A percentile compares a stretch with the other conserved stretches of the same genome.
Evolutionary conservation across 2,329 filamentous ascomycete species (phyloP).

Genomic region (Neoarthrinium moseri): DNA sequence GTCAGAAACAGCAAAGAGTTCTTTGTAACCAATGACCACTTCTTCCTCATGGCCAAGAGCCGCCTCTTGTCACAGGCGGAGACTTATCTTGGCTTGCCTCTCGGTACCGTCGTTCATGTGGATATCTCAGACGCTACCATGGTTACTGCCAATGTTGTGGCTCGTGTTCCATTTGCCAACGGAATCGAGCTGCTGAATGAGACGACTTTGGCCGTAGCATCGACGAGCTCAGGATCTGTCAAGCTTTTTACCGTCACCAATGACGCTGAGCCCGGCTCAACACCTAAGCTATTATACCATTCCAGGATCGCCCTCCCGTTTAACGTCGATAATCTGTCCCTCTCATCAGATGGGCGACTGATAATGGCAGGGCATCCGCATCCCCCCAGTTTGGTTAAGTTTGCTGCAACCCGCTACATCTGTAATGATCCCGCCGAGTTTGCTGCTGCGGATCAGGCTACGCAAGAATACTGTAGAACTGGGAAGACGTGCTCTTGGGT

Average conservation of each 20-base stretch:
- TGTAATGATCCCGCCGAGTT: slow-evolving; percentile 30
- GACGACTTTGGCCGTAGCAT: slow-evolving; percentile 36
- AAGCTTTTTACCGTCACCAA: slow-evolving; percentile 27
- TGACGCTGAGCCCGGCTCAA: neutral
- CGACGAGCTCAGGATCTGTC: slow-evolving; percentile 27
- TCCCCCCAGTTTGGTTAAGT: slow-evolving; percentile 28
- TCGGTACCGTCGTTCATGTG: slow-evolving; percentile 36
- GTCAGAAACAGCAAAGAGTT: slow-evolving; percentile 33
- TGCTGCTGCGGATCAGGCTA: slow-evolving; percentile 18
- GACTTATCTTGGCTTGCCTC: slow-evolving; percentile 29
- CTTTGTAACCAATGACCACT: slow-evolving; percentile 40
- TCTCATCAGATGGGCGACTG: slow-evolving; percentile 27
- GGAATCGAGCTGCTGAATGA: slow-evolving; percentile 38
- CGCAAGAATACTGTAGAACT: slow-evolving; percentile 16
- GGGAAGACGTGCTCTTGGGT: slow-evolving; percentile 20
- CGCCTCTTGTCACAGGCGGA: slow-evolving; percentile 29
- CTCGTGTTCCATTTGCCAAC: slow-evolving; percentile 37
- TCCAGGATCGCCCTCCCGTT: slow-evolving; percentile 30
- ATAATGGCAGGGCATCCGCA: slow-evolving; percentile 40
- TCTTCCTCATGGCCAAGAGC: slow-evolving; percentile 25
- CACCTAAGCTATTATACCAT: slow-evolving; percentile 14
- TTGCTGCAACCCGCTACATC: slow-evolving; percentile 27
- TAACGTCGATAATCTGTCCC: slow-evolving; percentile 38
- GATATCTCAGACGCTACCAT: slow-evolving; percentile 15
- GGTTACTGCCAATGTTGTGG: slow-evolving; percentile 25